Base-by-base conservation (phyloP, 495 filamentous ascomycete species). In the Durotheca rogersii region DNA sequence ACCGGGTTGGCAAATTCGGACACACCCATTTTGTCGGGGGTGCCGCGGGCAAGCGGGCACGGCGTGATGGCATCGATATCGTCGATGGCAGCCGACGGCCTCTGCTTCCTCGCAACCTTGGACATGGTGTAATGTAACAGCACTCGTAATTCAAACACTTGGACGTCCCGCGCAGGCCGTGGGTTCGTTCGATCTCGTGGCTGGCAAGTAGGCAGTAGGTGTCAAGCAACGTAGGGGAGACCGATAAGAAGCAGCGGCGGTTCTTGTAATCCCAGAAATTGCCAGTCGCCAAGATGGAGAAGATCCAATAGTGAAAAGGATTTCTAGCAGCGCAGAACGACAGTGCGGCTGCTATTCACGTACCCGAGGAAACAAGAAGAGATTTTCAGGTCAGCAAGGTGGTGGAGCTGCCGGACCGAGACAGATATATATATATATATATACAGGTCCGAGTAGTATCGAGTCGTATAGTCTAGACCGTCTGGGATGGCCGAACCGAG, bases 21-120 rank as follows among this genome's bases (percentile, higher is more conserved):
- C 17, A 34, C 25, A 7, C 41, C 50, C 6, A 53, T 47, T 49
- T 21, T 30, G 15, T 45, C 19, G n/a, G 47, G 19, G 32, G 27
- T 10, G 49, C 20, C 6, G 7, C 60, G 21, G 4, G 34, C 33
- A 7, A 56, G 34, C 17, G 62, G 59, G 15, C 62, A 66, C 14
- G 62, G 62, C 11, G 62, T 66, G 9, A 66, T 66, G 12, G 62
- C 62, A 32, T 66, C 62, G 43, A 62, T 60, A 33, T 66, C 62
- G 27, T 66, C 62, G 15, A 58, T 30, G 11, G 19, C 20, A 7
- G 42, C 15, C 18, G 43, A 21, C 14, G 18, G 38, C 12, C 39
- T 45, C 16, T 29, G 34, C 23, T 42, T 53, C 38, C 48, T 53
- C 21, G 27, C 36, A 41, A 23, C 17, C 37, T 37, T 41, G 1